Percentiles rank a stretch among this genome's conserved stretches.
Evolutionary conservation across 2,329 filamentous ascomycete species (phyloP).

Genomic region (Magnaporthiopsis incrustans): DNA sequence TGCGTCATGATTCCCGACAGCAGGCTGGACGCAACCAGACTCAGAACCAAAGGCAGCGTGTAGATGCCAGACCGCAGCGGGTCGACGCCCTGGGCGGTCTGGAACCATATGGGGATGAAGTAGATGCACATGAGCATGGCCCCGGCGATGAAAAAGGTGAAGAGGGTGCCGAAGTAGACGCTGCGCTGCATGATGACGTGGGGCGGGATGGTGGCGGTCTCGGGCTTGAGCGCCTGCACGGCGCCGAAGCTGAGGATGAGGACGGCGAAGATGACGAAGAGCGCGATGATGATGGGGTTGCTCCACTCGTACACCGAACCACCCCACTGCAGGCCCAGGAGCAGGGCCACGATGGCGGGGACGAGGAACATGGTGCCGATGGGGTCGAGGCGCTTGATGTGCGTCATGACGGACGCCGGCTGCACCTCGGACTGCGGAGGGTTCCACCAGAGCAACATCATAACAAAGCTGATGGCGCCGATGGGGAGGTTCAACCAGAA

Average conservation of each 20-base stretch:
- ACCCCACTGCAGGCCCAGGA: slow-evolving; percentile 58
- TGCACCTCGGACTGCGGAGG: slow-evolving; percentile 25
- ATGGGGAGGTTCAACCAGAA: slow-evolving; percentile 53
- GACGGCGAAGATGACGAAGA: slow-evolving; percentile 43
- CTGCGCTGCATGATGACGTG: slow-evolving; percentile 47
- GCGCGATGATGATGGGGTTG: slow-evolving; percentile 41
- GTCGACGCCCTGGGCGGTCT: slow-evolving; percentile 44
- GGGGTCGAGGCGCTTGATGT: slow-evolving; percentile 47
- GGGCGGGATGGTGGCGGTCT: slow-evolving; percentile 49
- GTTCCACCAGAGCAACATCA: slow-evolving; percentile 41
- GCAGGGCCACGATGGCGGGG: slow-evolving; percentile 48
- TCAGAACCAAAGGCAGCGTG: slow-evolving; percentile 48
- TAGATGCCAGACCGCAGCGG: slow-evolving; percentile 49
- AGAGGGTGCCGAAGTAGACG: slow-evolving; percentile 37
- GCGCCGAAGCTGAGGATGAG: slow-evolving; percentile 37
- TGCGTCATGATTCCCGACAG: slow-evolving; percentile 40
- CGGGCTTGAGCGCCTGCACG: slow-evolving; percentile 44
- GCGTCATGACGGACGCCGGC: slow-evolving; percentile 27
- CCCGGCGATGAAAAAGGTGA: slow-evolving; percentile 38
- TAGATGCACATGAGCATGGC: slow-evolving; percentile 48
- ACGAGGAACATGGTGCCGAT: slow-evolving; percentile 53
- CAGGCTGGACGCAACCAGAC: slow-evolving; percentile 44
- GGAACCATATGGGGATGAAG: slow-evolving; percentile 50
- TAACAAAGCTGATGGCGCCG: slow-evolving; percentile 40
- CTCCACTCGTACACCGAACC: slow-evolving; percentile 45